Percentiles rank a stretch among this genome's conserved stretches.
Evolutionary conservation across 441 rosid species (phyloP).

Genomic region (Erodium texanum): DNA sequence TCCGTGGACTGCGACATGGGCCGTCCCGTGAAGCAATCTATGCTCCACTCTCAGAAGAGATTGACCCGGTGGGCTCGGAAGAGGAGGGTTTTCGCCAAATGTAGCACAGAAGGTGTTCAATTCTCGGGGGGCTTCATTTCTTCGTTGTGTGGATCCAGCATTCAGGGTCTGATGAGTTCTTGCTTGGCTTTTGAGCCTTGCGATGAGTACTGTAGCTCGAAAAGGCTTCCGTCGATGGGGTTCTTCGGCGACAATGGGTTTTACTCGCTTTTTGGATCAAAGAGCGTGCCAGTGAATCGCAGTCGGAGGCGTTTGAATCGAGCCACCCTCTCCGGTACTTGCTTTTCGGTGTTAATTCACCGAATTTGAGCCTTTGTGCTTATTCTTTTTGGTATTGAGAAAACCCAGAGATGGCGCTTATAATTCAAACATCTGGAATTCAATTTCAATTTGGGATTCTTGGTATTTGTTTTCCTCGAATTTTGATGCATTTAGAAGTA

Average conservation of each 20-base stretch:
- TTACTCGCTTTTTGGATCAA: slow-evolving; percentile 47
- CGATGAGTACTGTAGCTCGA: slow-evolving; percentile 37
- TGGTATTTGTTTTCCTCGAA: not conserved
- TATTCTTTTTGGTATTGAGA: too few species aligned
- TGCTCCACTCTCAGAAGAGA: slow-evolving; percentile 26
- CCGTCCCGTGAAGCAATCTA: slow-evolving; percentile 13
- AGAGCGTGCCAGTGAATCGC: slow-evolving; percentile 32
- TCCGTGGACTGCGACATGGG: slow-evolving; percentile 50
- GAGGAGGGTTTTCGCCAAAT: slow-evolving; percentile 31
- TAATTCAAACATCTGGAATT: not conserved
- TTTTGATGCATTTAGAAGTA: not conserved
- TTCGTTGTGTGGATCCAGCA: slow-evolving; percentile 41
- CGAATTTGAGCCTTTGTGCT: too few species aligned
- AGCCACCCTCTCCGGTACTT: slow-evolving; percentile 10
- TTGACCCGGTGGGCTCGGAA: slow-evolving; percentile 10
- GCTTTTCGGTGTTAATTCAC: not conserved
- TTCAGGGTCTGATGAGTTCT: slow-evolving; percentile 49
- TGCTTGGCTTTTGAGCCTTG: slow-evolving; percentile 71
- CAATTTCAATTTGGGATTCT: not conserved
- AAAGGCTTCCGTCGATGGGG: slow-evolving; percentile 4
- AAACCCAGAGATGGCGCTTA: too few species aligned
- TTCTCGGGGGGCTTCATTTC: slow-evolving; percentile 16
- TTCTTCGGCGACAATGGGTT: slow-evolving; percentile 11
- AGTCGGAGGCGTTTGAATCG: slow-evolving; percentile 41
- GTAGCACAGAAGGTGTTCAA: slow-evolving; percentile 16